Percentiles rank a stretch among this genome's conserved stretches.
Conservation (phyloP, 176 grass and related monocot genomes). For the Oryza glumipatula region DNA sequence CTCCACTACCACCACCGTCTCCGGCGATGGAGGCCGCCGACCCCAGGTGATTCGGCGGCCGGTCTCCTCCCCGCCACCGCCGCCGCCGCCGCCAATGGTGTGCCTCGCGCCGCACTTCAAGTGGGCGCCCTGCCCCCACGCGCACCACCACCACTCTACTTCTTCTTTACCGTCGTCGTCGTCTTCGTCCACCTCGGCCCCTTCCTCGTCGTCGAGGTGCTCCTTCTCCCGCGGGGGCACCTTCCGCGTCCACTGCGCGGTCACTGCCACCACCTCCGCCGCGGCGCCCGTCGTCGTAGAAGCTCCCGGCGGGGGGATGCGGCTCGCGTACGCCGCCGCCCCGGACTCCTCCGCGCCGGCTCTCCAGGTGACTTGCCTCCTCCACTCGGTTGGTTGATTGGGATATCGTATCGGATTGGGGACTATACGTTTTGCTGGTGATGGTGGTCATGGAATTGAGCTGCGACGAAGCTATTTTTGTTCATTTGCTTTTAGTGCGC, state of each 20-base stretch:
- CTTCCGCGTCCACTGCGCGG: constrained; percentile 41
- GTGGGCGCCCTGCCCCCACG: constrained; percentile 43
- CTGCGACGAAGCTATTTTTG: not conserved
- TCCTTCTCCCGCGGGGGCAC: constrained; percentile 17
- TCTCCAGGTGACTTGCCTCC: constrained; percentile 35
- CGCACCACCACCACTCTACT: not conserved
- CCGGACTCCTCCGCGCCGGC: not conserved
- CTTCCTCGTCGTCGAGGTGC: constrained; percentile 36
- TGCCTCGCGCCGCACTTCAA: constrained; percentile 53
- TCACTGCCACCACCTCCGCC: constrained; percentile 15
- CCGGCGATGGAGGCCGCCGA: constrained; percentile 38
- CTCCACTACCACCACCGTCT: not conserved
- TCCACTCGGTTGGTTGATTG: not conserved
- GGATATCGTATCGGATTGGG: not conserved
- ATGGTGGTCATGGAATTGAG: not conserved
- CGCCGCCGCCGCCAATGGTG: constrained; percentile 40
- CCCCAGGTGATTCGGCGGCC: constrained; percentile 27
- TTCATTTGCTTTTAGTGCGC: not conserved
- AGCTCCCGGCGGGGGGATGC: not conserved
- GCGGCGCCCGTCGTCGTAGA: constrained; percentile 19
- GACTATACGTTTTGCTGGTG: not conserved
- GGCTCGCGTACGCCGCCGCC: constrained; percentile 33
- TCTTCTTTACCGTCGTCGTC: not conserved
- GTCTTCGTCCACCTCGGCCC: not conserved
- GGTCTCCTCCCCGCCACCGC: not conserved